These are phyloP conservation scores for Strigomonas culicis DNA, from an alignment of 208 protist species.

Conservation along the genomic window DNA sequence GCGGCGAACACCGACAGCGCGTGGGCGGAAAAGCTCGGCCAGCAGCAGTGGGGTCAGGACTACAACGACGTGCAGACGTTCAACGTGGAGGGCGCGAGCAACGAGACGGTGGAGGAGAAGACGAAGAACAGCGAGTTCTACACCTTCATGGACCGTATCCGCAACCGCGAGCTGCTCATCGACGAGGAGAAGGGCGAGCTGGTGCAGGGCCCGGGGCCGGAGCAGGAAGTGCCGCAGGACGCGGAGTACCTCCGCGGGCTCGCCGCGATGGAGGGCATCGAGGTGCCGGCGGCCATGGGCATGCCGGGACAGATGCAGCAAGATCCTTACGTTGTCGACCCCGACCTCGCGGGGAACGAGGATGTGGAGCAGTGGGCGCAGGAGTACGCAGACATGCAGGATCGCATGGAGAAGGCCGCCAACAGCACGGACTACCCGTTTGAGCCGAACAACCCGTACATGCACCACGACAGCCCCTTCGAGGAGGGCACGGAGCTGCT, in stretches of 20 bases:
- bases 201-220: conserved; percentile 62
- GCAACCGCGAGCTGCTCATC: conserved; percentile 67
- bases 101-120: conserved; percentile 53
- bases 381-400: conserved; percentile 73
- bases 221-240: conserved; percentile 48
- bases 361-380: conserved; percentile 73
- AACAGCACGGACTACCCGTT: conserved; percentile 87
- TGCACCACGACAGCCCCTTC: conserved; percentile 71
- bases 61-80: conserved; percentile 69
- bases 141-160: conserved; percentile 78
- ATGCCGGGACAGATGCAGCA: conserved; percentile 18
- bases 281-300: conserved; percentile 46
- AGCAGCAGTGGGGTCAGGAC: conserved; percentile 69
- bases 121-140: conserved; percentile 69
- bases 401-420: conserved; percentile 27
- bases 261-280: conserved; percentile 41
- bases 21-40: conserved; percentile 57
- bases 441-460: conserved; percentile 86
- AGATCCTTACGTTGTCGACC: conserved; percentile 25
- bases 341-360: conserved; percentile 14
- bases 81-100: conserved; percentile 33
- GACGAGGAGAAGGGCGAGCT: conserved; percentile 77
- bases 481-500: conserved; percentile 75
- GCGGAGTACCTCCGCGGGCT: conserved; percentile 51
- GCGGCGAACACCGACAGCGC: conserved; percentile 21